These are phyloP conservation scores for Naganishia friedmannii DNA, from an alignment of 768 basidiomycete species.

Conservation along the genomic window DNA sequence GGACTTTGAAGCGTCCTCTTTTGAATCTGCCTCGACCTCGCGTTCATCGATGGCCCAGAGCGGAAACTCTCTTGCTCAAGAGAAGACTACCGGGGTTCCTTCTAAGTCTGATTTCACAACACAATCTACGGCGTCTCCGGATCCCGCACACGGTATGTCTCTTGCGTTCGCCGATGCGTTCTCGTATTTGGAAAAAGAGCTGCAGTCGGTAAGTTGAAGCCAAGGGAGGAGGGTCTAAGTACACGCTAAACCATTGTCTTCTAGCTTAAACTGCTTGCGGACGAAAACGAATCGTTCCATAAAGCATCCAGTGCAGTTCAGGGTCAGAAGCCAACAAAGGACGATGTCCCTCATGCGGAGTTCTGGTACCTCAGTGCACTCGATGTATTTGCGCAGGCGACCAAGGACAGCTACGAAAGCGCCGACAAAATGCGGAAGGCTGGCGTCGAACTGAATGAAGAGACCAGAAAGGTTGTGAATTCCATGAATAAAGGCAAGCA, in stretches of 20 bases:
- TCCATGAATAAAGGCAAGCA: slow-evolving; percentile 48
- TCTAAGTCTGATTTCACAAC: not conserved
- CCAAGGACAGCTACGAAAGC: slow-evolving; percentile 53
- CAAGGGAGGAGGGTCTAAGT: not conserved
- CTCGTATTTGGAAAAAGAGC: slow-evolving; percentile 21
- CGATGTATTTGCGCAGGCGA: slow-evolving; percentile 57
- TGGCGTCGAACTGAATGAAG: slow-evolving; percentile 57
- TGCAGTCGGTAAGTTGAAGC: slow-evolving; percentile 24
- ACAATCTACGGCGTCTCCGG: not conserved
- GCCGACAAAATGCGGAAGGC: slow-evolving; percentile 53
- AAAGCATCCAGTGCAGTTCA: slow-evolving; percentile 28
- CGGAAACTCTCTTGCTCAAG: not conserved
- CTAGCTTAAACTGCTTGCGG: slow-evolving; percentile 58
- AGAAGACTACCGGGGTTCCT: not conserved
- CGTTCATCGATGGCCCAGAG: not conserved
- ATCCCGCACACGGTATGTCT: not conserved
- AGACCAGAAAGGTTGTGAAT: slow-evolving; percentile 46
- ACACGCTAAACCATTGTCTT: not conserved
- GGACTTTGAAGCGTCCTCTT: not conserved
- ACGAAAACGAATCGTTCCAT: slow-evolving; percentile 53
- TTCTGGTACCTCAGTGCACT: slow-evolving; percentile 62
- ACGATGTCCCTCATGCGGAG: slow-evolving; percentile 50
- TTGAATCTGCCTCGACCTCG: not conserved
- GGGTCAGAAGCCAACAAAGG: slow-evolving; percentile 26
- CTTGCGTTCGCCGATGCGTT: slow-evolving; percentile 7